phyloP scores from a whole-genome alignment of 805 yeast species.

The Kockiozyma suomiensis region DNA sequence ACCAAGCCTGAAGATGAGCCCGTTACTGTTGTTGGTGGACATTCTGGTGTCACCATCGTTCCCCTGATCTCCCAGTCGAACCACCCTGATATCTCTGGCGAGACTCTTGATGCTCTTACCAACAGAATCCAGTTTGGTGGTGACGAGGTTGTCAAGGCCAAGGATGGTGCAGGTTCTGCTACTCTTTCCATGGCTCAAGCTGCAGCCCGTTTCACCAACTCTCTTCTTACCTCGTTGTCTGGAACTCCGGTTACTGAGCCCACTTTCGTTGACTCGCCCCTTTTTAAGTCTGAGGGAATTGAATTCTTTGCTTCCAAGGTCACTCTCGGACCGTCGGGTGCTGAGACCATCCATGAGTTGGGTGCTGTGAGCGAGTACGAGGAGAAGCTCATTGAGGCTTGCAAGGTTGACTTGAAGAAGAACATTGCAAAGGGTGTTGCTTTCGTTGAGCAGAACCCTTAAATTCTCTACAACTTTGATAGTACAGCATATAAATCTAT shows the following conservation, averaged over 20 bases:
- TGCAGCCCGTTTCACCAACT: slow-evolving; percentile 67
- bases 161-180: slow-evolving; percentile 92
- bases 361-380: slow-evolving; percentile 76
- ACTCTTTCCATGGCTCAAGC: slow-evolving; percentile 84
- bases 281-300: slow-evolving; percentile 85
- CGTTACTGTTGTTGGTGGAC: slow-evolving; percentile 94
- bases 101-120: slow-evolving; percentile 65
- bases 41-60: slow-evolving; percentile 94
- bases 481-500: not conserved
- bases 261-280: slow-evolving; percentile 66
- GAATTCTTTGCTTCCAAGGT: slow-evolving; percentile 96
- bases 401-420: slow-evolving; percentile 86
- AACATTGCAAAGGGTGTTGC: slow-evolving; percentile 93
- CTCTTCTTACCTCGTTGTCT: slow-evolving; percentile 48
- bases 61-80: slow-evolving; percentile 86
- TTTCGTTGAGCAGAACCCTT: slow-evolving; percentile 58
- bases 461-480: not conserved
- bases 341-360: slow-evolving; percentile 62
- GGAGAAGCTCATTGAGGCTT: slow-evolving; percentile 76
- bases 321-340: slow-evolving; percentile 84
- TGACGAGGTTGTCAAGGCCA: slow-evolving; percentile 92
- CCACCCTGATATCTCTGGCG: slow-evolving; percentile 60
- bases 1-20: slow-evolving; percentile 77
- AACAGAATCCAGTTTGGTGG: slow-evolving; percentile 96
- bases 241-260: slow-evolving; percentile 57